phyloP scores from a whole-genome alignment of 768 basidiomycete genomes.

The Krasilnikovozyma curviuscula region DNA sequence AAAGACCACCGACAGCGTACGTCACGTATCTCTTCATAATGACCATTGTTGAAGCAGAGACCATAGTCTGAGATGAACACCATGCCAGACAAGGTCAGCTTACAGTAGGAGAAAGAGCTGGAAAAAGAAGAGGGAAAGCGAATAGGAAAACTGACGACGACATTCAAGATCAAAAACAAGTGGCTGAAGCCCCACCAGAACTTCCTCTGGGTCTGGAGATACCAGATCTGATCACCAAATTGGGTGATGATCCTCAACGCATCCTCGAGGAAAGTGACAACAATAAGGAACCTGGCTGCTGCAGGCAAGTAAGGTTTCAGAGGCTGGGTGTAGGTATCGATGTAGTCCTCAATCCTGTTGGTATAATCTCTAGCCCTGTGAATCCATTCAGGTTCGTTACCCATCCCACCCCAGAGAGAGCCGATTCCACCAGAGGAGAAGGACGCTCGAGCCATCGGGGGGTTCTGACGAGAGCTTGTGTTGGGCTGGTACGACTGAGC shows the following conservation, averaged over 20 bases:
- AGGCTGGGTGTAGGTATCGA: conserved; percentile 84
- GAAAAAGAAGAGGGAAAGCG: not conserved
- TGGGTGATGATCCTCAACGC: conserved; percentile 81
- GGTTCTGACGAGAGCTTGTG: too few relatives aligned
- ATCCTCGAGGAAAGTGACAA: conserved; percentile 96
- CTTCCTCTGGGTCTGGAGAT: conserved; percentile 79
- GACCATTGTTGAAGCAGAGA: conserved; percentile 60
- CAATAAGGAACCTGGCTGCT: conserved; percentile 57
- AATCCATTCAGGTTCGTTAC: too few relatives aligned
- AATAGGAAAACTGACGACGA: conserved; percentile 44
- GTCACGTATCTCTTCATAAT: conserved; percentile 75
- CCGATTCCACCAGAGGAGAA: too few relatives aligned
- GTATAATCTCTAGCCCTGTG: too few relatives aligned
- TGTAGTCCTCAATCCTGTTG: conserved; percentile 53
- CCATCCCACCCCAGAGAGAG: too few relatives aligned
- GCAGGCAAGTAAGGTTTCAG: conserved; percentile 84
- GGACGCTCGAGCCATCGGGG: too few relatives aligned
- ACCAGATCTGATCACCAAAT: conserved; percentile 96
- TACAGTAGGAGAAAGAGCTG: not conserved
- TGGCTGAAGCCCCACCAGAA: conserved; percentile 95
- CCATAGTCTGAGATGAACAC: conserved; percentile 51
- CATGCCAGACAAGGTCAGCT: not conserved
- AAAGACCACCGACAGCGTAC: conserved; percentile 71
- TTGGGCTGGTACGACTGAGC: too few relatives aligned
- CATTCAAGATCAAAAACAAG: conserved; percentile 74